Evolutionary conservation across 257 asterid species (phyloP), one percentile per base, ranked within the genome.

Genomic region (Fraxinus cuspidata): DNA sequence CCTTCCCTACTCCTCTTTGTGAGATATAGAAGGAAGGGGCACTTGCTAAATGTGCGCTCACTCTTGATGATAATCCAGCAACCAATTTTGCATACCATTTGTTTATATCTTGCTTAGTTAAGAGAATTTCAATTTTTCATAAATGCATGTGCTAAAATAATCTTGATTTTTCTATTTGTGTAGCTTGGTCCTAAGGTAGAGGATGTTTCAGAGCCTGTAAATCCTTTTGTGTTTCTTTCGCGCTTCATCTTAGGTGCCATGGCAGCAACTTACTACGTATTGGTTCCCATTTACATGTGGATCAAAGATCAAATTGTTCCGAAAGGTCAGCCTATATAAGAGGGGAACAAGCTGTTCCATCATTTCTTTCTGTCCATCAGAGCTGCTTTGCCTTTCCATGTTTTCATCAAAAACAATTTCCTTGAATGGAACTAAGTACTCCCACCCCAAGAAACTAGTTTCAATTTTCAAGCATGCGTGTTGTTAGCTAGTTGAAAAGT

Each of bases 271-370:
- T 95, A 91, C 90, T 90, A 81, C 37, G 97, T 91, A 28, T 79
- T 93, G 83, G 96, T 95, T 84, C 99, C 98, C 15, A 88, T 92
- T 47, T 95, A 91, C 89, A 91, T 95, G 99, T 95, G 98, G 99
- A 75, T 92, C 83, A 93, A 95, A 86, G 96, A 95, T 82, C 97
- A 78, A 80, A 84, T 91, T 31, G 86, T 91, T 72, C 98, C 98
- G 0, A 88, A 89, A 85, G 97, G 92, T 68, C 90, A 84, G 80
- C 94, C 98, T 28, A 93, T 93, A 84, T 94, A 80, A 84, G 84
- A 53, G 65, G 28, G 23, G 18, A 16, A 51, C 60, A 51, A 9
- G 7, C 23, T 0, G 12, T 53, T 53, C 64, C 64, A 18, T 27
- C 23, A 6, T 53, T 53, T 7, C 64, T 53, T 6, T 19, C 64